phyloP scores from a whole-genome alignment of 2,329 filamentous ascomycete genomes.

The Botrytis fragariae region DNA sequence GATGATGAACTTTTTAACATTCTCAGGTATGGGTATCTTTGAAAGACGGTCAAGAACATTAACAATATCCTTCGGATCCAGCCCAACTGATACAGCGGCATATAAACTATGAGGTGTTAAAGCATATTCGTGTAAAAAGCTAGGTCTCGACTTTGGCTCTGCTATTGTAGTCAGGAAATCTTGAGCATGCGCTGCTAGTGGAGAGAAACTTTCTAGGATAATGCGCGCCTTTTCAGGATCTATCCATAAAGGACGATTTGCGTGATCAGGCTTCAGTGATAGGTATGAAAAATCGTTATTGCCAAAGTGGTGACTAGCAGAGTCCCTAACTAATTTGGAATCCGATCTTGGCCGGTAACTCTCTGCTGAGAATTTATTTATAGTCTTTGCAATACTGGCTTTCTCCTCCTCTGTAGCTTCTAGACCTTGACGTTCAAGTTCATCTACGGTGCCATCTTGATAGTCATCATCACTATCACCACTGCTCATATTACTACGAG shows the following conservation, averaged over 20 bases:
- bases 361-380: conserved; percentile 55
- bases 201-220: conserved; percentile 91
- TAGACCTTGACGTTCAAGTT: conserved; percentile 43
- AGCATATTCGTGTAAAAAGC: conserved; percentile 89
- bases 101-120: conserved; percentile 92
- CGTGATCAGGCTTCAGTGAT: conserved; percentile 81
- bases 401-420: conserved; percentile 50
- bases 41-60: conserved; percentile 82
- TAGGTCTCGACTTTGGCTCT: conserved; percentile 86
- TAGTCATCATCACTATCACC: conserved; percentile 53
- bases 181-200: conserved; percentile 80
- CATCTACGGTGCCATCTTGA: conserved; percentile 12
- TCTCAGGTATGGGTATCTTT: conserved; percentile 82
- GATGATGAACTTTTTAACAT: conserved; percentile 70
- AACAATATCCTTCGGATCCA: conserved; percentile 86
- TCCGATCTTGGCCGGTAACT: conserved; percentile 31
- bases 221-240: conserved; percentile 83
- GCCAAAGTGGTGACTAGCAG: conserved; percentile 39
- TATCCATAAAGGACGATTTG: conserved; percentile 89
- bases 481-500: conserved; percentile 54
- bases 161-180: conserved; percentile 96
- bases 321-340: conserved; percentile 30
- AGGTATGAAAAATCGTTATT: conserved; percentile 71
- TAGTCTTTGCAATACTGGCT: conserved; percentile 55
- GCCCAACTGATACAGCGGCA: conserved; percentile 90